A percentile compares a stretch with the other conserved stretches of the same genome.
These are phyloP conservation scores for Xylaria sp. DNA, from an alignment of 2,329 filamentous ascomycete species.

Conservation along the genomic window DNA sequence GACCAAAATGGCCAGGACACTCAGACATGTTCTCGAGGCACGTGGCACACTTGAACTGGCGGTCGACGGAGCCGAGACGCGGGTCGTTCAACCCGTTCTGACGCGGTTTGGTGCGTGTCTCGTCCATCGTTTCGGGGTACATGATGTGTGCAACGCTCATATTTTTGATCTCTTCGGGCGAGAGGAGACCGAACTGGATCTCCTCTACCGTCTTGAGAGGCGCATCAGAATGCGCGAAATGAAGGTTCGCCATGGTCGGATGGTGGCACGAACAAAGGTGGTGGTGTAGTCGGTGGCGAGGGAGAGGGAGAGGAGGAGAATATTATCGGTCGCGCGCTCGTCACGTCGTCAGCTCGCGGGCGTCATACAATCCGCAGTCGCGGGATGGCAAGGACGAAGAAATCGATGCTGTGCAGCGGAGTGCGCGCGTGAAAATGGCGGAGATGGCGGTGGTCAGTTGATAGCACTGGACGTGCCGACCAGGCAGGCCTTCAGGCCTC, in stretches of 20 bases:
- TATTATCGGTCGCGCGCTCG: conserved; percentile 37
- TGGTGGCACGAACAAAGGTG: conserved; percentile 30
- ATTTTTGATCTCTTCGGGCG: conserved; percentile 98
- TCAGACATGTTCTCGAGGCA: conserved; percentile 96
- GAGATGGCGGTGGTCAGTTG: conserved; percentile 41
- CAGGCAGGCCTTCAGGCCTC: conserved; percentile 54
- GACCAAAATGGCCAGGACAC: conserved; percentile 97
- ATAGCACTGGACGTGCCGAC: conserved; percentile 57
- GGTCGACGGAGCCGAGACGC: conserved; percentile 94
- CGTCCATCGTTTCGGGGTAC: conserved; percentile 99
- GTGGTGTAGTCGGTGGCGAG: conserved; percentile 35
- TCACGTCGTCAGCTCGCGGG: conserved; percentile 38
- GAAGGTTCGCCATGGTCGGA: conserved; percentile 87
- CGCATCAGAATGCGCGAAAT: conserved; percentile 91
- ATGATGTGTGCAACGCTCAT: conserved; percentile 97
- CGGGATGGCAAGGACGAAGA: conserved; percentile 37
- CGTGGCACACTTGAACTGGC: conserved; percentile 94
- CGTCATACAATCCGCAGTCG: neutral
- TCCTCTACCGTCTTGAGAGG: conserved; percentile 98
- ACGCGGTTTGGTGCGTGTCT: conserved; percentile 89
- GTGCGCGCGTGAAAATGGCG: conserved; percentile 46
- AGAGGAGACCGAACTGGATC: conserved; percentile 98
- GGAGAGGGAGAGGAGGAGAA: neutral
- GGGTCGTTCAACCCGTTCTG: conserved; percentile 95
- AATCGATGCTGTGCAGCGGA: conserved; percentile 35